Base-by-base conservation (phyloP, 225 moss, liverwort and hornwort species). In the Bryoerythrophyllum caledonicum region DNA sequence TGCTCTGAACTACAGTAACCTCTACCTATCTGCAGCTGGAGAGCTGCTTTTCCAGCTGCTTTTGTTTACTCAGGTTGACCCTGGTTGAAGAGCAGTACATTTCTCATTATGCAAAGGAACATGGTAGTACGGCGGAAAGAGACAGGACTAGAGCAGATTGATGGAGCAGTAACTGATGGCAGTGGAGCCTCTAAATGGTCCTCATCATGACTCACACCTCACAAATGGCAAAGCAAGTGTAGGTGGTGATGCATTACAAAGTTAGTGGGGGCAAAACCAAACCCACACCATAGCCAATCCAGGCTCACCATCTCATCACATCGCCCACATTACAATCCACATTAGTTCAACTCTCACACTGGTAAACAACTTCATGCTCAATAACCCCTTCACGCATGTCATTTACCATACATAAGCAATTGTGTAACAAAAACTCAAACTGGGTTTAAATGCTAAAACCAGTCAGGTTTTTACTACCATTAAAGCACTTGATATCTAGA, bases 141-240 rank as follows among this genome's bases (percentile, higher is more conserved):
- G 8, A 7, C 43, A 60, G 12, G 60, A 59, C 43, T n/a, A 44
- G 27, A 71, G 59, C 59, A 59, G 13, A 32, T 34, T 49, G 72
- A 61, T 61, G 72, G 23, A 48, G 23, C 48, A 61, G 34, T 73
- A 48, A 61, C 23, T 73, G 61, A 46, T 46, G 30, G 60, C 32
- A 72, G 72, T 6, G 48, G n/a, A 3, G 8, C 32, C 32, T 60
- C 72, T 61, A 48, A 48, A 61, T 61, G 61, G 23, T 15, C 61
- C 48, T 34, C 72, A 61, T 61, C 1, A 61, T 61, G 48, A 4
- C 32, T 32, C n/a, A 5, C 10, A 34, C 21, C 48, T 48, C 48
- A 48, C 30, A 32, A 32, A 34, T 16, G 14, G 15, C 23, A 48
- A 48, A 72, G 48, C 13, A 34, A 23, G 23, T 15, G 30, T 30